Conservation (phyloP, 23 red algal species). For the Gracilaria caudata region DNA sequence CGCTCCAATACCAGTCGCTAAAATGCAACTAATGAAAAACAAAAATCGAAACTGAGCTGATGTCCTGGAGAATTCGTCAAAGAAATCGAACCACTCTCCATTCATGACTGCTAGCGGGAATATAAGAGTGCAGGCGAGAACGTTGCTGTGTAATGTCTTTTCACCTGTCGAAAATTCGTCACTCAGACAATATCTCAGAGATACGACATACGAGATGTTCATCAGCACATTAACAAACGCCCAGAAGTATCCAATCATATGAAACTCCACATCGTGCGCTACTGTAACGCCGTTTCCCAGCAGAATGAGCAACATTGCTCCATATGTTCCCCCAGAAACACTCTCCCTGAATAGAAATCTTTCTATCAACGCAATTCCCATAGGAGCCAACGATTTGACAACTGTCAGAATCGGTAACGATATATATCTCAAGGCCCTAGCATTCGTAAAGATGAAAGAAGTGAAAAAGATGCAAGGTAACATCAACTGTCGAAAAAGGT, state of each 20-base stretch:
- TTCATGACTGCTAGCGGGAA: slow-evolving; percentile 51
- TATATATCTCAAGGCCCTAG: slow-evolving; percentile 81
- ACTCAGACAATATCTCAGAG: slow-evolving; percentile 59
- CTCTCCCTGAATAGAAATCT: slow-evolving; percentile 58
- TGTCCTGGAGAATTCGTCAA: slow-evolving; percentile 37
- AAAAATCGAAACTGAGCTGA: slow-evolving; percentile 49
- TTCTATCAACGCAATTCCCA: slow-evolving; percentile 74
- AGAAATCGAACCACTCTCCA: slow-evolving; percentile 68
- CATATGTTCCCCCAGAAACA: slow-evolving; percentile 56
- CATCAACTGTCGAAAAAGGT: slow-evolving; percentile 59
- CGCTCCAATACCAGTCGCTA: slow-evolving; percentile 75
- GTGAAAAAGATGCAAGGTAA: slow-evolving; percentile 84
- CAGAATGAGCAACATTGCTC: slow-evolving; percentile 69
- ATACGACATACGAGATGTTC: slow-evolving; percentile 84
- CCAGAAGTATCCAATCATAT: slow-evolving; percentile 80
- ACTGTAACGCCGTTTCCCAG: slow-evolving; percentile 72
- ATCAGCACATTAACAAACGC: slow-evolving; percentile 72
- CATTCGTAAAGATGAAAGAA: slow-evolving; percentile 87
- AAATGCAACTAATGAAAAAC: slow-evolving; percentile 69
- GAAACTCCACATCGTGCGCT: slow-evolving; percentile 75
- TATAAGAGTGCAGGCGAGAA: slow-evolving; percentile 70
- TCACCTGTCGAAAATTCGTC: slow-evolving; percentile 54
- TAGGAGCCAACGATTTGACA: slow-evolving; percentile 83
- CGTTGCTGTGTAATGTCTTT: slow-evolving; percentile 75
- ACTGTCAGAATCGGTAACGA: slow-evolving; percentile 84